A percentile compares a stretch with the other conserved stretches of the same genome.
Conservation (phyloP, 768 basidiomycete species). For the Leccinum fibrillosum region DNA sequence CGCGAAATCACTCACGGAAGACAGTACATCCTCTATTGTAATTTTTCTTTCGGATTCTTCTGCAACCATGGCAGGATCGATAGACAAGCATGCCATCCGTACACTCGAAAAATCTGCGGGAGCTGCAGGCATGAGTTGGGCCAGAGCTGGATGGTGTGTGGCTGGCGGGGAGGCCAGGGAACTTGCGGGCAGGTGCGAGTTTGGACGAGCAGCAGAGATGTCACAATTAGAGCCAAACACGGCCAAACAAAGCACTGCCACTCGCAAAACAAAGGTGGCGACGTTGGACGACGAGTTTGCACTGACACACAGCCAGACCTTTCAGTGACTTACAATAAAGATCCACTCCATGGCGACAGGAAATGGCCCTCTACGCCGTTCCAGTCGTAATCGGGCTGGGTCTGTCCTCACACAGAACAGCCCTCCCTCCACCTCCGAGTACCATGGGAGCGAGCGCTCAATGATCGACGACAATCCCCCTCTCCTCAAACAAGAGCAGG, state of each 20-base stretch:
- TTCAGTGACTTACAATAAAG: constrained; percentile 16
- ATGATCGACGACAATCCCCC: constrained; percentile 24
- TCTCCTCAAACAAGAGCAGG: constrained; percentile 1
- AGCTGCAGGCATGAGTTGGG: background rate
- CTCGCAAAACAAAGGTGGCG: constrained; percentile 31
- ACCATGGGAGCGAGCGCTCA: constrained; percentile 34
- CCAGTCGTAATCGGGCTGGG: constrained; percentile 19
- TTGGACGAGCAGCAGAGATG: constrained; percentile 21
- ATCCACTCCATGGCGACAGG: constrained; percentile 19
- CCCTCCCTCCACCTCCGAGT: constrained; percentile 30
- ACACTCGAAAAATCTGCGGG: background rate
- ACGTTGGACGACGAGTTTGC: constrained; percentile 16
- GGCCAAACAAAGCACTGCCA: constrained; percentile 29
- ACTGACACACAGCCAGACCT: constrained; percentile 11
- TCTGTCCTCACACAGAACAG: constrained; percentile 24
- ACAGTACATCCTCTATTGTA: background rate
- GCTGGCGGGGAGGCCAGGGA: constrained; percentile 19
- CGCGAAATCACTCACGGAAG: constrained; percentile 11
- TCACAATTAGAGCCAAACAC: constrained; percentile 23
- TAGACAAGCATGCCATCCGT: background rate
- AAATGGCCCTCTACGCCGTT: constrained; percentile 23
- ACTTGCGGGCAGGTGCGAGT: constrained; percentile 21
- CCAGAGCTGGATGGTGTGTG: constrained; percentile 7
- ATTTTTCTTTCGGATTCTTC: constrained; percentile 11
- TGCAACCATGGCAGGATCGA: background rate